Conservation (phyloP, 1,284 basidiomycete genomes). For the Taiwanofungus camphoratus region DNA sequence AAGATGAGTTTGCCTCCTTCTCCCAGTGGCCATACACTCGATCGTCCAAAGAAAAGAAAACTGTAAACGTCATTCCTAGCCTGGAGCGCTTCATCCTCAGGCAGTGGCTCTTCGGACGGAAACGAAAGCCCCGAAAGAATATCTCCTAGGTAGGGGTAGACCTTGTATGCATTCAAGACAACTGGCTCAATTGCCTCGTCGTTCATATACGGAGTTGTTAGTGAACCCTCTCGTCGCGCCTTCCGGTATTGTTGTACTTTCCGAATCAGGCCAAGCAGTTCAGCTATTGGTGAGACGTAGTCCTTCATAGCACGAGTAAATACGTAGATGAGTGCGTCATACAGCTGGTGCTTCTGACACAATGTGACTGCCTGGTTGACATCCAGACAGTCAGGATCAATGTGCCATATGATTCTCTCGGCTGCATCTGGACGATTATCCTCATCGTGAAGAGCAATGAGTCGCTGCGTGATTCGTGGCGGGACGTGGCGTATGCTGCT, state of each 20-base stretch:
- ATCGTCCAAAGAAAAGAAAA: slow-evolving; percentile 83
- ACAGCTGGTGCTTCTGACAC: slow-evolving; percentile 79
- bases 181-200: slow-evolving; percentile 49
- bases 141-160: slow-evolving; percentile 89
- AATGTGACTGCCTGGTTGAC: slow-evolving; percentile 89
- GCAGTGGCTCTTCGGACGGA: slow-evolving; percentile 75
- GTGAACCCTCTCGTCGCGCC: slow-evolving; percentile 31
- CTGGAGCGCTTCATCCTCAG: slow-evolving; percentile 52
- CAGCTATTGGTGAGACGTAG: slow-evolving; percentile 86
- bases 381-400: slow-evolving; percentile 87
- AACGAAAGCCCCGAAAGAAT: slow-evolving; percentile 84
- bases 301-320: slow-evolving; percentile 87
- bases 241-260: slow-evolving; percentile 51
- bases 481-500: slow-evolving; percentile 73
- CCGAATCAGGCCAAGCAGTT: slow-evolving; percentile 76
- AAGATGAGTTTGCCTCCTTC: slow-evolving; percentile 68
- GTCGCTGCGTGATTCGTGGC: slow-evolving; percentile 80
- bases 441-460: slow-evolving; percentile 77
- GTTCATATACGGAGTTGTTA: slow-evolving; percentile 26
- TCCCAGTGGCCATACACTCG: slow-evolving; percentile 72
- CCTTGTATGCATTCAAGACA: slow-evolving; percentile 82
- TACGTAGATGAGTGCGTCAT: slow-evolving; percentile 93
- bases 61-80: slow-evolving; percentile 73
- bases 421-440: slow-evolving; percentile 70
- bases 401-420: slow-evolving; percentile 93